A percentile compares a stretch with the other conserved stretches of the same genome.
Conservation (phyloP, 306 rosid species). For the Aeschynomene evenia region DNA sequence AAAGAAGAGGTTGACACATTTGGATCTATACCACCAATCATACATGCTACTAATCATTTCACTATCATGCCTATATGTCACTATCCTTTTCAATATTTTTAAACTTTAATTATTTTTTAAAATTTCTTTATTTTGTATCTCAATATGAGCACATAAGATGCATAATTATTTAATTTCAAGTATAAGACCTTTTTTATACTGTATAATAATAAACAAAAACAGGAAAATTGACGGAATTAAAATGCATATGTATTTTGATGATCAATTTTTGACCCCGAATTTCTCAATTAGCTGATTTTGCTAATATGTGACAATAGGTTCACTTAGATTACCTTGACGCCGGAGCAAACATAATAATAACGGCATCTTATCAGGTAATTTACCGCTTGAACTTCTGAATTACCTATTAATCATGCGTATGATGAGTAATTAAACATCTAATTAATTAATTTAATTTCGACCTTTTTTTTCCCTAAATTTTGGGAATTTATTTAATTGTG, state of each 20-base stretch:
- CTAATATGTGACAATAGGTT: slow-evolving; percentile 52
- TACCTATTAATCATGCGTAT: neutral
- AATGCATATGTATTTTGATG: neutral
- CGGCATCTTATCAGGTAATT: slow-evolving; percentile 92
- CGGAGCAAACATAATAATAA: slow-evolving; percentile 80
- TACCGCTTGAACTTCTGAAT: neutral
- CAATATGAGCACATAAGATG: no score
- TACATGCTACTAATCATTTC: neutral
- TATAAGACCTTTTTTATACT: neutral
- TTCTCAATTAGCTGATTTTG: slow-evolving; percentile 10
- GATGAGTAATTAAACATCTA: neutral
- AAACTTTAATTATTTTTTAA: no score
- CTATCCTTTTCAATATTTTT: no score
- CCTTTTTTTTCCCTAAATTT: neutral
- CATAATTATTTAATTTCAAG: neutral
- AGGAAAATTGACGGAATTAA: no score
- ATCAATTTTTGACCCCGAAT: no score
- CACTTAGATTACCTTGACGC: slow-evolving; percentile 91
- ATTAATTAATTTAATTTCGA: neutral
- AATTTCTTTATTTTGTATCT: no score
- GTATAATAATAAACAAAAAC: no score
- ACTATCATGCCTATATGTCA: no score
- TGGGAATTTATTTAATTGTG: neutral
- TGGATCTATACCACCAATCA: neutral
- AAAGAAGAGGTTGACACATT: slow-evolving; percentile 15